These are phyloP conservation scores for Leccinum olivaceopallidum DNA, from an alignment of 768 basidiomycete genomes.

Conservation along the genomic window DNA sequence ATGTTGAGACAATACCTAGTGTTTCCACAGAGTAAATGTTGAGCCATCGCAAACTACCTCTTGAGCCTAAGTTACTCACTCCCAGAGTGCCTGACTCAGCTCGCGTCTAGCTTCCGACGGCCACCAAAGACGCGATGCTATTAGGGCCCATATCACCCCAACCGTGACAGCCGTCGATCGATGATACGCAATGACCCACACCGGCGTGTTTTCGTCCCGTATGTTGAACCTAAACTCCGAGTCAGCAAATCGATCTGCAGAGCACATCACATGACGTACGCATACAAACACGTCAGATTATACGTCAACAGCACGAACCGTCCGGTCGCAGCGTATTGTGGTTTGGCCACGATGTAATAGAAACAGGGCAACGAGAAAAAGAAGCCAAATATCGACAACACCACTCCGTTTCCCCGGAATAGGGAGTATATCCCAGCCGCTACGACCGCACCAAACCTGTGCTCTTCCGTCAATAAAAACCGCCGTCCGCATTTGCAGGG, in stretches of 20 bases:
- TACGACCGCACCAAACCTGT: constrained; percentile 74
- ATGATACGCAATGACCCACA: constrained; percentile 69
- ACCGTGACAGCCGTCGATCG: constrained; percentile 79
- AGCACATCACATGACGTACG: constrained; percentile 39
- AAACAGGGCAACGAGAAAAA: constrained; percentile 93
- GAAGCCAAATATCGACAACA: constrained; percentile 83
- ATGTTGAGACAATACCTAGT: constrained; percentile 89
- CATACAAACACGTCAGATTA: constrained; percentile 80
- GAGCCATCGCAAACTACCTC: neutral
- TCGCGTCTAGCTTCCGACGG: constrained; percentile 92
- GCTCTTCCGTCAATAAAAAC: constrained; percentile 7
- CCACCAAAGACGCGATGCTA: constrained; percentile 94
- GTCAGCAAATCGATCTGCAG: neutral
- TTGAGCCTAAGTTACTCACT: constrained; percentile 49
- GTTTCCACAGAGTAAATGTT: neutral
- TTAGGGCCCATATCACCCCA: constrained; percentile 87
- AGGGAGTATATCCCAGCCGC: constrained; percentile 72
- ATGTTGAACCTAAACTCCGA: constrained; percentile 66
- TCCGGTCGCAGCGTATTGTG: constrained; percentile 71
- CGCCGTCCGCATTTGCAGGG: constrained; percentile 2
- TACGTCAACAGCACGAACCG: constrained; percentile 86
- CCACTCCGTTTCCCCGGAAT: constrained; percentile 72
- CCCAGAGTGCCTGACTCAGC: constrained; percentile 79
- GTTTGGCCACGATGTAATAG: constrained; percentile 81
- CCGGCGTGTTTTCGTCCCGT: constrained; percentile 61